phyloP scores from a whole-genome alignment of 257 asterid genomes.

The Penstemon eatonii region DNA sequence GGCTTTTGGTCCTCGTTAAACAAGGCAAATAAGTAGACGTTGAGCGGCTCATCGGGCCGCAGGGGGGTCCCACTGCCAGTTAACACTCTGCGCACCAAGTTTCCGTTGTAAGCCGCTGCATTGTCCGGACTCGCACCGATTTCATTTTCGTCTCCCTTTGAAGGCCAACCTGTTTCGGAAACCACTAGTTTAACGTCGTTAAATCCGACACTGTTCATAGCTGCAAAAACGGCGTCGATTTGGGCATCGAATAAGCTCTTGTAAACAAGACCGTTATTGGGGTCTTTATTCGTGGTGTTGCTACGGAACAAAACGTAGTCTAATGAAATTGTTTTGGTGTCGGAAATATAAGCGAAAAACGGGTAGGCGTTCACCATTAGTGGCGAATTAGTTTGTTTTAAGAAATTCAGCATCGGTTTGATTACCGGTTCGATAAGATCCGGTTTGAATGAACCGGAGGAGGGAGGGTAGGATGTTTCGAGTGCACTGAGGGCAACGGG shows the following conservation, averaged over 20 bases:
- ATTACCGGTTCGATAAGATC: slow-evolving; percentile 61
- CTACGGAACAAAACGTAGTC: slow-evolving; percentile 56
- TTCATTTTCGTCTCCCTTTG: slow-evolving; percentile 60
- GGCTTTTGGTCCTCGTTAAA: slow-evolving; percentile 62
- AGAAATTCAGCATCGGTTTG: slow-evolving; percentile 60
- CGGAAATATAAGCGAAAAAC: slow-evolving; percentile 56
- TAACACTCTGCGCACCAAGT: slow-evolving; percentile 54
- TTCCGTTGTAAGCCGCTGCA: slow-evolving; percentile 73
- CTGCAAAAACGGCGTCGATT: slow-evolving; percentile 69
- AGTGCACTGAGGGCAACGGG: slow-evolving; percentile 66
- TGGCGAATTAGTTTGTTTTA: slow-evolving; percentile 54
- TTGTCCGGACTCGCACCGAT: slow-evolving; percentile 47
- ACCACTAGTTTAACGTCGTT: slow-evolving; percentile 45
- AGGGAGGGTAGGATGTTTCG: slow-evolving; percentile 60
- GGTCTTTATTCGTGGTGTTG: slow-evolving; percentile 45
- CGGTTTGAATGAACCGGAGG: slow-evolving; percentile 59
- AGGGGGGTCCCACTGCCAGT: slow-evolving; percentile 60
- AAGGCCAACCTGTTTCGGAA: slow-evolving; percentile 84
- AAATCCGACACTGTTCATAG: slow-evolving; percentile 44
- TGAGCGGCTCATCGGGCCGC: slow-evolving; percentile 52
- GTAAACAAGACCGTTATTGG: slow-evolving; percentile 60
- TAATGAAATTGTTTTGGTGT: slow-evolving; percentile 51
- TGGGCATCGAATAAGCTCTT: slow-evolving; percentile 68
- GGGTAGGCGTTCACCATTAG: slow-evolving; percentile 71
- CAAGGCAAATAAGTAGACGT: slow-evolving; percentile 58